Conservation (phyloP, 2,329 filamentous ascomycete genomes). For the Leptographium procerum region DNA sequence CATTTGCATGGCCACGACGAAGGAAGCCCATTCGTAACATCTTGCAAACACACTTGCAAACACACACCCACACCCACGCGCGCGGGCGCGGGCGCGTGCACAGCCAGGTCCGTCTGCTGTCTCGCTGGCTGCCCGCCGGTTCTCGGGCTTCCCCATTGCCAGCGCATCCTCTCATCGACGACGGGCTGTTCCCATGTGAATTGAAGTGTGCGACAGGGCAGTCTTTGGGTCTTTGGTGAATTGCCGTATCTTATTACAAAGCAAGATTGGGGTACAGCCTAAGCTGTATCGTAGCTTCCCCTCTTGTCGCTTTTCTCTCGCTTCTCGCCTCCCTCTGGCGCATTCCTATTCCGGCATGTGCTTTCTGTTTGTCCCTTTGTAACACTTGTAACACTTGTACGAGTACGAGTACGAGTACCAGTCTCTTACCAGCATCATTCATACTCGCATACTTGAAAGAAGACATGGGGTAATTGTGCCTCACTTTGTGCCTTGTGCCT, state of each 20-base stretch:
- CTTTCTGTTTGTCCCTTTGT: no score
- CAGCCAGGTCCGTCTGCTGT: not conserved
- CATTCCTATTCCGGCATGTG: not conserved
- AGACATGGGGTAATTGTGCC: no score
- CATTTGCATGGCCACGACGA: not conserved
- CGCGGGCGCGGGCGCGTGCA: no score
- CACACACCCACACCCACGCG: not conserved
- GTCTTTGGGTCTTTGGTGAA: not conserved
- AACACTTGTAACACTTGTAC: no score
- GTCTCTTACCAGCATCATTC: no score
- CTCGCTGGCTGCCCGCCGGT: not conserved
- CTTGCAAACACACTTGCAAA: not conserved
- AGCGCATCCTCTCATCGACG: not conserved
- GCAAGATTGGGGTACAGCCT: no score
- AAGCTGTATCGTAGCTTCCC: not conserved
- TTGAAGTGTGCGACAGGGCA: not conserved
- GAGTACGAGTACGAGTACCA: no score
- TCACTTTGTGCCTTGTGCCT: not conserved
- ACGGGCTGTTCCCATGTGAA: not conserved
- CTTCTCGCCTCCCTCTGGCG: not conserved
- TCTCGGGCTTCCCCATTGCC: not conserved
- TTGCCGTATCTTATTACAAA: no score
- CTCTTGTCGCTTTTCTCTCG: not conserved
- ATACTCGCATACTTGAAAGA: no score
- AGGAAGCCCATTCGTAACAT: not conserved